Conservation (phyloP, 1,284 basidiomycete species). For the Fomitiporia mediterranea region DNA sequence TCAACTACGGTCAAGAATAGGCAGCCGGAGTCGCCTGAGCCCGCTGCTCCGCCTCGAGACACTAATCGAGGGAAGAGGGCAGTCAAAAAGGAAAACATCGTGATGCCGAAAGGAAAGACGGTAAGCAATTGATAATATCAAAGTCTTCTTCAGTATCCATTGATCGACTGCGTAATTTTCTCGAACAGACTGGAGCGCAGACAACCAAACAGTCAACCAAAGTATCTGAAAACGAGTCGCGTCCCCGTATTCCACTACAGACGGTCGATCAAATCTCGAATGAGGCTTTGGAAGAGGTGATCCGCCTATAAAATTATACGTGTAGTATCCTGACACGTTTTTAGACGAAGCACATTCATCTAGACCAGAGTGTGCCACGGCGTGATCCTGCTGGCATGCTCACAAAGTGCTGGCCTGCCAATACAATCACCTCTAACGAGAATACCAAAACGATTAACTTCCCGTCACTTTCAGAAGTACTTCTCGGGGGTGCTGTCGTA, state of each 20-base stretch:
- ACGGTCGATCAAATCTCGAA: neutral
- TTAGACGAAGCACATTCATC: neutral
- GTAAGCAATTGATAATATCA: too few relatives aligned
- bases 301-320: too few relatives aligned
- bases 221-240: neutral
- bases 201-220: neutral
- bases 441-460: neutral
- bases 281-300: neutral
- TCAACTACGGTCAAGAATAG: neutral
- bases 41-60: neutral
- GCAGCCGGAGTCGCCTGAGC: neutral
- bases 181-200: too few relatives aligned
- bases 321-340: neutral
- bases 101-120: neutral
- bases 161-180: too few relatives aligned
- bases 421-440: neutral
- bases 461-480: constrained; percentile 11
- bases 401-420: neutral
- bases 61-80: neutral
- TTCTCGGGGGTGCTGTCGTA: neutral
- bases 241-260: neutral
- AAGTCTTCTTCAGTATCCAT: too few relatives aligned
- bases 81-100: constrained; percentile 9
- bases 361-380: neutral
- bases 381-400: neutral